Conservation (phyloP, 495 filamentous ascomycete species). For the Penicillium ochrochloron region DNA sequence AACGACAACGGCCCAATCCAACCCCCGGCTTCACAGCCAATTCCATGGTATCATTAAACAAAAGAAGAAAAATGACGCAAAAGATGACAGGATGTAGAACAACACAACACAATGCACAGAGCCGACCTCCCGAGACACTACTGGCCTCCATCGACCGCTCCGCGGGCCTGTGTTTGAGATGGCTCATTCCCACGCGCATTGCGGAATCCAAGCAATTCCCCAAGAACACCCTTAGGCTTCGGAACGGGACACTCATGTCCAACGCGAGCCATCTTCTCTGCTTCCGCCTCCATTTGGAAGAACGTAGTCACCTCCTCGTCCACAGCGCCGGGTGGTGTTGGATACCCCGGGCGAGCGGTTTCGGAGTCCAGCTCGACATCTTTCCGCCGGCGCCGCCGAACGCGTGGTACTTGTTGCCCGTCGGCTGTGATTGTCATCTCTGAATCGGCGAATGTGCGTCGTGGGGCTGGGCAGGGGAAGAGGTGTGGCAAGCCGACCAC, state of each 20-base stretch:
- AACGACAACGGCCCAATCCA: conserved; percentile 15
- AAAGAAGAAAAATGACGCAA: conserved; percentile 22
- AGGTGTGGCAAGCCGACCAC: conserved; percentile 90
- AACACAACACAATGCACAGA: neutral
- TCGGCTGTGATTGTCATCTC: conserved; percentile 58
- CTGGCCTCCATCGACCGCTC: conserved; percentile 20
- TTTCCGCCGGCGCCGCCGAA: conserved; percentile 41
- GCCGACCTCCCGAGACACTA: conserved; percentile 9
- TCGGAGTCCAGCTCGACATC: conserved; percentile 37
- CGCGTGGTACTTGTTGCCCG: conserved; percentile 46
- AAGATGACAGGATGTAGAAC: conserved; percentile 10
- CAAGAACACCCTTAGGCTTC: conserved; percentile 76
- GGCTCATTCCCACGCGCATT: conserved; percentile 23
- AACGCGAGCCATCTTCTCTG: conserved; percentile 39
- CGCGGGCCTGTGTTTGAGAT: conserved; percentile 12
- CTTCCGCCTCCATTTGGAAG: conserved; percentile 51
- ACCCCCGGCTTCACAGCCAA: conserved; percentile 18
- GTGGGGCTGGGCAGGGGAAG: conserved; percentile 90
- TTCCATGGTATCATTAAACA: conserved; percentile 40
- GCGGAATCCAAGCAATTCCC: conserved; percentile 72
- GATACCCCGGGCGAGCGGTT: conserved; percentile 20
- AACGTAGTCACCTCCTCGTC: conserved; percentile 54
- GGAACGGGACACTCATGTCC: conserved; percentile 76
- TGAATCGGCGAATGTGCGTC: conserved; percentile 72
- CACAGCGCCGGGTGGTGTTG: conserved; percentile 24